Evolutionary conservation across 169 alveolate genomes (phyloP).

Genomic region (Plasmodium gaboni): DNA sequence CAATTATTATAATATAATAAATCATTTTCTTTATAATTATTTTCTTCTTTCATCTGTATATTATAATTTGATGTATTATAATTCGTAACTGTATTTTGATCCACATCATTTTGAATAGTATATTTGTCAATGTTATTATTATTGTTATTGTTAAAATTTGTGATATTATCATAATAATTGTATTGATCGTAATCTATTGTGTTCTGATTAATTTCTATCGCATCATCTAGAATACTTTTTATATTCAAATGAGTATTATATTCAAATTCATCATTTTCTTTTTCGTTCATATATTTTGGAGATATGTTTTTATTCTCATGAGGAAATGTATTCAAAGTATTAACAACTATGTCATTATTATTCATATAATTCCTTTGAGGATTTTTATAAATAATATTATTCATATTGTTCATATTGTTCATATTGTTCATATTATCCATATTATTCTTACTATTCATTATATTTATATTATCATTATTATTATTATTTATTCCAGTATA

Average conservation of each 20-base stretch:
- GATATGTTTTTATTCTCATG: slow-evolving; percentile 9
- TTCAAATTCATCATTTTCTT: slow-evolving; percentile 18
- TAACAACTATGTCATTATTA: not conserved
- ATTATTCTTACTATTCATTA: not conserved
- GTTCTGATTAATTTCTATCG: slow-evolving; percentile 47
- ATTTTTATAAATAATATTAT: not conserved
- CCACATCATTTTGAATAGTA: not conserved
- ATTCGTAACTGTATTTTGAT: not conserved
- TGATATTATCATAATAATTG: slow-evolving; percentile 15
- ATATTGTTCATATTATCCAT: slow-evolving; percentile 4
- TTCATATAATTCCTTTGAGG: not conserved
- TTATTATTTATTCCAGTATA: not conserved
- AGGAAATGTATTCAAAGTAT: not conserved
- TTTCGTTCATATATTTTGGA: slow-evolving; percentile 10
- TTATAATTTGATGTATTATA: slow-evolving; percentile 5
- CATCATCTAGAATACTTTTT: slow-evolving; percentile 54
- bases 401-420: not conserved
- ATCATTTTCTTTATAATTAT: slow-evolving; percentile 7
- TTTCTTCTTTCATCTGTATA: not conserved
- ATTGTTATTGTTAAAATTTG: not conserved
- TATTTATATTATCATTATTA: slow-evolving; percentile 2
- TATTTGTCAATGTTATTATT: not conserved
- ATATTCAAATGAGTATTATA: slow-evolving; percentile 38
- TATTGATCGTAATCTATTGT: slow-evolving; percentile 23
- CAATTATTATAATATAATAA: not conserved